Conservation (phyloP, 495 filamentous ascomycete genomes). For the Terfezia claveryi region DNA sequence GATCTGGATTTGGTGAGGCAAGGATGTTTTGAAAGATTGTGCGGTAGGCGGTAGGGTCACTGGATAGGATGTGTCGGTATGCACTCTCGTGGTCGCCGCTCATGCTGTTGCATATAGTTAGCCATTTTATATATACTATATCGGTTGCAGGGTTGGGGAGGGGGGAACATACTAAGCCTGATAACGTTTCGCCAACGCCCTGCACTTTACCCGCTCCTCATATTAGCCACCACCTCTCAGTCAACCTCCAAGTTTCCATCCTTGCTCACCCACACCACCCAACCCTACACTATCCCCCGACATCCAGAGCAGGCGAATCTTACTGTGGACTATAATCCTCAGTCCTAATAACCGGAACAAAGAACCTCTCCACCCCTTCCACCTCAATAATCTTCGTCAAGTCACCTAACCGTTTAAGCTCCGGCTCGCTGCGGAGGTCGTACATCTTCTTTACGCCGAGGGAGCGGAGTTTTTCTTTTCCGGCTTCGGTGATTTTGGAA, state of each 20-base stretch:
- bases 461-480: slow-evolving; percentile 28
- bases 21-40: slow-evolving; percentile 22
- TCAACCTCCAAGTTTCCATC: not conserved
- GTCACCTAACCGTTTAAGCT: slow-evolving; percentile 23
- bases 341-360: slow-evolving; percentile 34
- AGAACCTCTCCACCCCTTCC: slow-evolving; percentile 17
- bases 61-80: slow-evolving; percentile 16
- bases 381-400: slow-evolving; percentile 18
- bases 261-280: not conserved
- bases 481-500: slow-evolving; percentile 27
- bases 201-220: not conserved
- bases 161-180: slow-evolving; percentile 22
- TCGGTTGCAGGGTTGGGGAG: slow-evolving; percentile 2
- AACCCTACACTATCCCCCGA: no score
- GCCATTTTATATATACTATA: no score
- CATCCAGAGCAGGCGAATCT: slow-evolving; percentile 6
- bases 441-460: slow-evolving; percentile 40
- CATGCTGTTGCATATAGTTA: slow-evolving; percentile 6
- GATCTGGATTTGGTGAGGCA: slow-evolving; percentile 10
- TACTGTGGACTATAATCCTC: slow-evolving; percentile 35
- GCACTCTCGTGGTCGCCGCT: slow-evolving; percentile 23
- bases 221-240: not conserved
- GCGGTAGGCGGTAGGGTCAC: slow-evolving; percentile 18
- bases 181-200: slow-evolving; percentile 17
- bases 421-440: slow-evolving; percentile 37